These are phyloP conservation scores for Kuraishia piskuri DNA, from an alignment of 805 yeast species.

Conservation along the genomic window DNA sequence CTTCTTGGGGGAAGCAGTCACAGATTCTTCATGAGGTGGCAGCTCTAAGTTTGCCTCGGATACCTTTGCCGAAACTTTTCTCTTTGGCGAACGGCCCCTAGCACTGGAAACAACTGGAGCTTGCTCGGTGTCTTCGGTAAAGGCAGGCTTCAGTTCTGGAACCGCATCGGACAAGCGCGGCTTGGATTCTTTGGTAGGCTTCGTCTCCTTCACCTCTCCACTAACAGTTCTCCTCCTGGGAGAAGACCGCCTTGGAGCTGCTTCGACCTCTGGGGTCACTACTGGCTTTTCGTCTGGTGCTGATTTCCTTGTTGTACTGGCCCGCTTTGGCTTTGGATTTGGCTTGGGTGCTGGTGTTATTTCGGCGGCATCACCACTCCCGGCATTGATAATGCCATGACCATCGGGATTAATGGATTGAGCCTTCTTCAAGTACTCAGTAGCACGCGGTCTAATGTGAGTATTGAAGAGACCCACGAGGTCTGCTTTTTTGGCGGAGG, in stretches of 20 bases:
- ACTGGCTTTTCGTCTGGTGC: neutral
- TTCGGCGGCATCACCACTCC: neutral
- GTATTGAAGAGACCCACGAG: conserved; percentile 53
- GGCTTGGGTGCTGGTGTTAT: conserved; percentile 1
- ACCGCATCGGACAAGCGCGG: neutral
- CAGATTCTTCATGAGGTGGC: neutral
- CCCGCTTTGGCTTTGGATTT: conserved; percentile 5
- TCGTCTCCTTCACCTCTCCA: neutral
- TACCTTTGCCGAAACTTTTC: neutral
- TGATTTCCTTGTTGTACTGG: conserved; percentile 2
- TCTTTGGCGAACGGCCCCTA: neutral
- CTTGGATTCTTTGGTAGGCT: neutral
- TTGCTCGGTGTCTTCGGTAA: neutral
- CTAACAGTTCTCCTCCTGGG: neutral
- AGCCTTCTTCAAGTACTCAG: conserved; percentile 26
- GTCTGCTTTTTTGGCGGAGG: conserved; percentile 60
- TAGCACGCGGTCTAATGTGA: conserved; percentile 41
- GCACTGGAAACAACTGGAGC: neutral
- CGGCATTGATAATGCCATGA: conserved; percentile 14
- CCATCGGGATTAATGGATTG: conserved; percentile 14
- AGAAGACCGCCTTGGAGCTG: neutral
- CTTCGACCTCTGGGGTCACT: neutral
- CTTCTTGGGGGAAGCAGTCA: neutral
- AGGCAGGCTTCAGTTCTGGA: neutral
- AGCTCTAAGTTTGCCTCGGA: neutral